phyloP scores from a whole-genome alignment of 345 rosid species.

The Excoecaria agallocha region DNA sequence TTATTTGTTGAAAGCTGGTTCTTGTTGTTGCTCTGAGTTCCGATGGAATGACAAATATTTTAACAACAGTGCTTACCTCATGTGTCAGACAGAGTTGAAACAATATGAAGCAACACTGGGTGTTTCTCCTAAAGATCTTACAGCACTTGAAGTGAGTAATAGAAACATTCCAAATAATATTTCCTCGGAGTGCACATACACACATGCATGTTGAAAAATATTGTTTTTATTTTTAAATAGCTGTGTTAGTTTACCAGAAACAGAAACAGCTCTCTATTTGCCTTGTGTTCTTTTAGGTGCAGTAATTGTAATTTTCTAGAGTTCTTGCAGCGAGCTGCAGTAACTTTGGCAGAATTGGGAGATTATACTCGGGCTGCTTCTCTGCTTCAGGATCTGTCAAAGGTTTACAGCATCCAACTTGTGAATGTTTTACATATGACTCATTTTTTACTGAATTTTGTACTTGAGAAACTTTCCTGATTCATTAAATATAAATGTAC shows the following conservation, averaged over 20 bases:
- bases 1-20: background rate
- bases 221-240: background rate
- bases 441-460: conserved; percentile 3
- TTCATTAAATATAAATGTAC: conserved; percentile 28
- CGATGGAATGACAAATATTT: background rate
- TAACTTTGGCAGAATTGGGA: conserved; percentile 79
- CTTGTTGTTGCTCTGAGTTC: conserved; percentile 1
- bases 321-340: conserved; percentile 80
- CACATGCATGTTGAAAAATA: background rate
- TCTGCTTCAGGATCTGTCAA: conserved; percentile 69
- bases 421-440: conserved; percentile 4
- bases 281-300: conserved; percentile 2
- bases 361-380: conserved; percentile 63
- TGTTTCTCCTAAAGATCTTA: conserved; percentile 60
- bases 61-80: conserved; percentile 9
- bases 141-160: conserved; percentile 78
- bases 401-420: conserved; percentile 47
- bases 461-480: conserved; percentile 21
- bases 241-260: background rate
- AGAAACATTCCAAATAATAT: background rate
- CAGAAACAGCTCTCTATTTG: conserved; percentile 8
- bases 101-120: conserved; percentile 61
- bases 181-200: background rate
- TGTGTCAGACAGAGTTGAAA: conserved; percentile 69
- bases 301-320: conserved; percentile 28